These are phyloP conservation scores for Lathyrus sativus DNA, from an alignment of 306 rosid genomes.

Conservation along the genomic window DNA sequence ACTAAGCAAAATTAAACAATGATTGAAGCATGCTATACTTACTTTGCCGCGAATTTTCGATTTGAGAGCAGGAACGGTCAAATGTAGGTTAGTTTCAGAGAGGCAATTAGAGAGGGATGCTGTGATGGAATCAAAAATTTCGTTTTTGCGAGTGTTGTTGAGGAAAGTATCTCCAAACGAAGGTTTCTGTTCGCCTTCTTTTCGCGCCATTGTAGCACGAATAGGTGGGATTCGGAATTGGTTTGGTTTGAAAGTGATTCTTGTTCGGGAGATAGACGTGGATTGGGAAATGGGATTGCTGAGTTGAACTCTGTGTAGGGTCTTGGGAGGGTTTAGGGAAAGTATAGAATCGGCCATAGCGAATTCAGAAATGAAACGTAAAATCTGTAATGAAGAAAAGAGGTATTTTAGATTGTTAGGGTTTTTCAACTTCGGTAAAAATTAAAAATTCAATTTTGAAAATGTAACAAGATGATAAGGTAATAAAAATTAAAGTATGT, in stretches of 20 bases:
- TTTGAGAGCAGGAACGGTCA: conserved; percentile 73
- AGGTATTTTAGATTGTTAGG: no score
- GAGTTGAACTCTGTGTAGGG: conserved; percentile 42
- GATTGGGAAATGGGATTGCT: conserved; percentile 14
- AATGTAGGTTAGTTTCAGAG: conserved; percentile 78
- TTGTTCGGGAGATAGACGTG: neutral
- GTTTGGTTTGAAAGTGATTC: conserved; percentile 34
- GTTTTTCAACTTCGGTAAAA: no score
- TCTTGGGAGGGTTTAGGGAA: conserved; percentile 67
- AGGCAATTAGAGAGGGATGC: conserved; percentile 57
- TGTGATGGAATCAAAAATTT: conserved; percentile 48
- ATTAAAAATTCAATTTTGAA: no score
- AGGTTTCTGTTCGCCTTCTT: conserved; percentile 39
- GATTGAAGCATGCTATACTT: neutral
- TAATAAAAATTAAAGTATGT: no score
- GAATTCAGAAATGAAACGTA: no score
- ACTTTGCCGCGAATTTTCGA: conserved; percentile 95
- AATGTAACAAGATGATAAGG: no score
- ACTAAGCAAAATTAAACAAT: neutral
- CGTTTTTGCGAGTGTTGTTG: conserved; percentile 51
- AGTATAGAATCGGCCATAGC: conserved; percentile 43
- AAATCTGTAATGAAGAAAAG: no score
- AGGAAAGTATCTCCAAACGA: conserved; percentile 53
- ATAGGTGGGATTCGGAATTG: conserved; percentile 32
- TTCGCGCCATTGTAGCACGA: conserved; percentile 46